Base-by-base conservation (phyloP, 2,329 filamentous ascomycete genomes). In the Alternaria brassicae region DNA sequence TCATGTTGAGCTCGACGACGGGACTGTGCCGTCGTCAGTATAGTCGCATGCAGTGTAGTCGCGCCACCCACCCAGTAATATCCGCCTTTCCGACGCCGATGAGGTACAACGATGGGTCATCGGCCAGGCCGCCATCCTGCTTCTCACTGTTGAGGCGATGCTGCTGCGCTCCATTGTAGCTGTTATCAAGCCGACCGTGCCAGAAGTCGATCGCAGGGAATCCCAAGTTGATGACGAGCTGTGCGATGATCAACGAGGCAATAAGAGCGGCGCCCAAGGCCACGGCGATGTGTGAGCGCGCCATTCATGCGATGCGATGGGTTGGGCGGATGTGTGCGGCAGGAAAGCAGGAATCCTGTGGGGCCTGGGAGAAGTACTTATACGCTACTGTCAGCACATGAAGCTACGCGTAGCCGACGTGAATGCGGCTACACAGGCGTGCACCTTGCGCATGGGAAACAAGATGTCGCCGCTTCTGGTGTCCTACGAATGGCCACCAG, bases 1-100 rank as follows among this genome's bases (percentile, higher is more conserved):
- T 95, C 74, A 97, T 85, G 70, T 92, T 93, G 72, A 97, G 86
- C 77, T 97, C 92, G 21, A 96, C 93, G 12, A 96, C 92, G 0
- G 93, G 92, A 2, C 91, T 87, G 56, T 5, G 15, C 10, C 12
- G 6, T 2, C 6, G 53, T 71, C 56, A 75, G 68, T 51, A 30
- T 17, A 32, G 36, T 40, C 19, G 2, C 30, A 23, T 40, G 19
- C 8, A 32, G 4, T 19, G 4, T 9, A 8, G 7, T 12, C 19
- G 23, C 27, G 6, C 15, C 15, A 37, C 67, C 25, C 81, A 88
- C 84, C 89, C 89, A 48, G 89, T 91, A 66, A 91, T 89, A 74
- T 91, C 89, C 10, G 86, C 89, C 75, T 89, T 91, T 25, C 89
- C 89, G 21, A 89, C 87, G 21, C 89, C 89, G 19, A 91, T 77